Conservation (phyloP, 163 green algal genomes). For the Coccomyxa subellipsoidea region DNA sequence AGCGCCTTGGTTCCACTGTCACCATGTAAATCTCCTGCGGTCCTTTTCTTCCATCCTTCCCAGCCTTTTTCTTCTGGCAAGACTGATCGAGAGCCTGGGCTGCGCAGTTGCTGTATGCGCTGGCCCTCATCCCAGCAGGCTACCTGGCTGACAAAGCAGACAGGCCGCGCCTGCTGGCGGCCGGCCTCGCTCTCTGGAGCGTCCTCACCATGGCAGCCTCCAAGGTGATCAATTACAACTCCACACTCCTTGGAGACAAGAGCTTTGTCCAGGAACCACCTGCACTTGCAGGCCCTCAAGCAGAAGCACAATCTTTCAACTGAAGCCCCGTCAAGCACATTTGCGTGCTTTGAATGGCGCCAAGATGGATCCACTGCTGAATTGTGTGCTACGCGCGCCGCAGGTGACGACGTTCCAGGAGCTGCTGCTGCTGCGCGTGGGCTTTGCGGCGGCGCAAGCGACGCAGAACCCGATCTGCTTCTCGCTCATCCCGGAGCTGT, state of each 20-base stretch:
- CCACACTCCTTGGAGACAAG: no score
- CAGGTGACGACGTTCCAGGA: conserved; percentile 59
- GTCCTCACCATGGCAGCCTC: conserved; percentile 61
- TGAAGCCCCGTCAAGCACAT: no score
- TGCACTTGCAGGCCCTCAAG: no score
- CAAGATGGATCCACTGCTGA: no score
- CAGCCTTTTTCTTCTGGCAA: no score
- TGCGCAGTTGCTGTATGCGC: conserved; percentile 73
- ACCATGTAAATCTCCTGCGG: background rate
- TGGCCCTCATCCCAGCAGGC: conserved; percentile 77
- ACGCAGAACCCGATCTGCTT: conserved; percentile 89
- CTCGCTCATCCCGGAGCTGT: conserved; percentile 84
- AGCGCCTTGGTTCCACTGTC: conserved; percentile 20
- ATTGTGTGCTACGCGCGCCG: no score
- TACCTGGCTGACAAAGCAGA: conserved; percentile 71
- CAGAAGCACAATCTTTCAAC: no score
- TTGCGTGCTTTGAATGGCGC: no score
- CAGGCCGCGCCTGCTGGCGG: conserved; percentile 67
- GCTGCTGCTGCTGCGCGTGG: conserved; percentile 65
- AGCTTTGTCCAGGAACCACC: no score
- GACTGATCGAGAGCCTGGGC: background rate
- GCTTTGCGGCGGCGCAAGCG: conserved; percentile 70
- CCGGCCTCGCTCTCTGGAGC: conserved; percentile 65
- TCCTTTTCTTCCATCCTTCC: background rate
- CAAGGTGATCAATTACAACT: conserved; percentile 14